Base-by-base conservation (phyloP, 2,329 filamentous ascomycete species). In the Cytospora leucostoma region DNA sequence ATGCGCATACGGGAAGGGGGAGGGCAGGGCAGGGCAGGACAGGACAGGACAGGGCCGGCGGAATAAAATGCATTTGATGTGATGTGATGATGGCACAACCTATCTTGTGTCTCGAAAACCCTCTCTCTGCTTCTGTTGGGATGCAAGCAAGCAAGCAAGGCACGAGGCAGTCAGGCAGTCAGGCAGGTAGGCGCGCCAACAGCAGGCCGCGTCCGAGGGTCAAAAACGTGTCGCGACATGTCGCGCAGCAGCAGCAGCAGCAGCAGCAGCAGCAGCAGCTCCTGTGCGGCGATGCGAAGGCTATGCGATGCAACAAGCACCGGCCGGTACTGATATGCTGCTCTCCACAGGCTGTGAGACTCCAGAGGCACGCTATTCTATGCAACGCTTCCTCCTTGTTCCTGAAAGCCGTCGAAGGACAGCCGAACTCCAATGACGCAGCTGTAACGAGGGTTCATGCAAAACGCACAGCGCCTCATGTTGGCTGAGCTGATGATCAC, bases 1-100 rank as follows among this genome's bases (percentile, higher is more conserved):
- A 63, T 65, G 60, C 63, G 63, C 63, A 65, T 65, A 54, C 47
- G 34, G 62, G 63, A 51, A 62, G 37, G 59, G 63, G 37, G 33
- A 57, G 55, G 56, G 35, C 35, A 37, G 35, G 27, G 4, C 27
- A 27, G 34, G 62, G 59, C 40, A 62, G 37, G 59, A 52, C 53
- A 59, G 44, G 63, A 32, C 37, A 57, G 59, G 56, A 13, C 35
- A 37, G 35, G 27, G 35, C 35, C 44, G 44, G 44, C 7, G 19
- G 44, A 47, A 47, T 19, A 8, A 21, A 47, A 27, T 19, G 6
- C 8, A 8, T 47, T 47, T 21, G 7, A n/a, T 47, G 44, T 47
- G 44, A 47, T 47, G 44, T 47, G 17, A 12, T 47, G n/a, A 47
- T 47, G 19, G 8, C 44, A 47, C 44, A 47, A 47, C 44, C 44